A percentile compares a stretch with the other conserved stretches of the same genome.
phyloP scores from a whole-genome alignment of 2,329 filamentous ascomycete species.

The Stagonosporopsis chrysanthemi region DNA sequence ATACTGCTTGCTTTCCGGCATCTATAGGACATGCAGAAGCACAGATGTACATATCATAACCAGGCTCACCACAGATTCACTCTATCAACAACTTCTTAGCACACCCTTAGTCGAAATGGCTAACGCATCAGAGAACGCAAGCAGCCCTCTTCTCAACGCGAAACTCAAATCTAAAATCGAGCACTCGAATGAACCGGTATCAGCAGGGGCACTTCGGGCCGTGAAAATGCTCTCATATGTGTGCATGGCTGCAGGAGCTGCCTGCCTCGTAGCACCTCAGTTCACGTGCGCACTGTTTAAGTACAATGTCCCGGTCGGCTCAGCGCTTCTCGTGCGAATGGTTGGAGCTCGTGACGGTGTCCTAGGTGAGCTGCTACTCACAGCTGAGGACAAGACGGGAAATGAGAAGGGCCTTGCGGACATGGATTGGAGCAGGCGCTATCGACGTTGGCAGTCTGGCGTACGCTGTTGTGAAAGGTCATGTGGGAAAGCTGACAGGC shows the following conservation, averaged over 20 bases:
- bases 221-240: constrained; percentile 32
- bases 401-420: constrained; percentile 35
- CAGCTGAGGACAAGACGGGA: constrained; percentile 34
- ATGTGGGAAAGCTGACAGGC: constrained; percentile 24
- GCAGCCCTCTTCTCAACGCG: constrained; percentile 25
- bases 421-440: constrained; percentile 28
- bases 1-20: background rate
- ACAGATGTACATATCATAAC: background rate
- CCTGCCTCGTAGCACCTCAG: constrained; percentile 31
- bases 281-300: constrained; percentile 31
- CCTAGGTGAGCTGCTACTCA: constrained; percentile 35
- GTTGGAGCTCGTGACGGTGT: constrained; percentile 34
- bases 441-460: constrained; percentile 30
- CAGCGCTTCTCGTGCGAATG: constrained; percentile 28
- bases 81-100: background rate
- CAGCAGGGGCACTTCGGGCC: constrained; percentile 18
- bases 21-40: background rate
- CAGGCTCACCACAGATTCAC: background rate
- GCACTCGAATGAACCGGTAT: constrained; percentile 13
- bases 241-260: constrained; percentile 30
- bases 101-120: background rate
- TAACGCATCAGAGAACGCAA: background rate
- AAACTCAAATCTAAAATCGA: constrained; percentile 18
- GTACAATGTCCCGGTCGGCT: constrained; percentile 22
- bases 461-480: constrained; percentile 32